These are phyloP conservation scores for Ascocoryne sarcoides DNA, from an alignment of 2,329 filamentous ascomycete genomes.

Conservation along the genomic window DNA sequence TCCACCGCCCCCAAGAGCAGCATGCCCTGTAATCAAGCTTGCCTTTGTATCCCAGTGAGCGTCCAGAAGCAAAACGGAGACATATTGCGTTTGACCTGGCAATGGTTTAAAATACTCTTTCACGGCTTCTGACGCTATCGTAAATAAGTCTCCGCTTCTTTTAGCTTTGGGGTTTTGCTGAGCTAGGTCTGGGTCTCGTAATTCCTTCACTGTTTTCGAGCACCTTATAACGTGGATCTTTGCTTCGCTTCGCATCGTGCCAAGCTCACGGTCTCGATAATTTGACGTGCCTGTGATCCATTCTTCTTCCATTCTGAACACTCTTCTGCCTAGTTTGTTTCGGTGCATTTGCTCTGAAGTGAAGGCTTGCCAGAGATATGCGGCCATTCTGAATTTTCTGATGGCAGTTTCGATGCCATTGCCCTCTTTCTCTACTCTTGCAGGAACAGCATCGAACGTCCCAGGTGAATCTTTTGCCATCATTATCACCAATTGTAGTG, in stretches of 20 bases:
- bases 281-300: slow-evolving; percentile 82
- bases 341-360: slow-evolving; percentile 94
- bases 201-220: slow-evolving; percentile 76
- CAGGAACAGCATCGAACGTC: slow-evolving; percentile 74
- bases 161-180: slow-evolving; percentile 67
- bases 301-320: slow-evolving; percentile 88
- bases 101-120: slow-evolving; percentile 65
- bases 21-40: slow-evolving; percentile 69
- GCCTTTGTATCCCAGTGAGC: slow-evolving; percentile 72
- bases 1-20: slow-evolving; percentile 68
- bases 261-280: slow-evolving; percentile 59
- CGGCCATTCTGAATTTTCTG: slow-evolving; percentile 87
- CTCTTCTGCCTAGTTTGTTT: slow-evolving; percentile 75
- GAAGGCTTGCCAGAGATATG: slow-evolving; percentile 94
- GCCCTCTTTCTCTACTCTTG: slow-evolving; percentile 67
- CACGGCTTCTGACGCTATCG: slow-evolving; percentile 69
- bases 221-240: slow-evolving; percentile 79
- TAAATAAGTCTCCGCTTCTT: slow-evolving; percentile 65
- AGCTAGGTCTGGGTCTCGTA: slow-evolving; percentile 67
- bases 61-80: slow-evolving; percentile 80
- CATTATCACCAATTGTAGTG: slow-evolving; percentile 81
- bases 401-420: slow-evolving; percentile 74
- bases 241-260: slow-evolving; percentile 79
- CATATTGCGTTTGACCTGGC: slow-evolving; percentile 76
- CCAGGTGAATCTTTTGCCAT: slow-evolving; percentile 80